Conservation (phyloP, 768 basidiomycete species). For the Podaxis sp. region DNA sequence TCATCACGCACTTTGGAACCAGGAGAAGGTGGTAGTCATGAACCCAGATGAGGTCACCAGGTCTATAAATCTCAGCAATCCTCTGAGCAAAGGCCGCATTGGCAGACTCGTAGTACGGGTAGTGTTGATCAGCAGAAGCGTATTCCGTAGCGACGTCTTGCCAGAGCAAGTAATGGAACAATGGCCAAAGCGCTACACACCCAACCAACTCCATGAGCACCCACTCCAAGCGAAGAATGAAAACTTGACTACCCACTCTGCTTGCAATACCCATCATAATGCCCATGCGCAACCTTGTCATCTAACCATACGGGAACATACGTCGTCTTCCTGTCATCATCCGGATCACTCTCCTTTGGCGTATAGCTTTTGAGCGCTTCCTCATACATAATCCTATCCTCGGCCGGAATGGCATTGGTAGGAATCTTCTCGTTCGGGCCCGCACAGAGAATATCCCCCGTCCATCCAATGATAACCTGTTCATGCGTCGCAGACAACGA, state of each 20-base stretch:
- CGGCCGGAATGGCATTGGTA: slow-evolving; percentile 16
- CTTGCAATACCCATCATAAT: slow-evolving; percentile 98
- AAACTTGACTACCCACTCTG: slow-evolving; percentile 58
- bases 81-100: slow-evolving; percentile 78
- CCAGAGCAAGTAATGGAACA: slow-evolving; percentile 98
- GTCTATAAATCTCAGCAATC: slow-evolving; percentile 71
- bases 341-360: slow-evolving; percentile 52
- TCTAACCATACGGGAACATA: slow-evolving; percentile 93
- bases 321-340: slow-evolving; percentile 54
- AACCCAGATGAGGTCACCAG: slow-evolving; percentile 92
- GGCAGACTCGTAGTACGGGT: slow-evolving; percentile 74
- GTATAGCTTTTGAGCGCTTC: slow-evolving; percentile 58
- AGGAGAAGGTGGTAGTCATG: slow-evolving; percentile 96
- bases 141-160: slow-evolving; percentile 92
- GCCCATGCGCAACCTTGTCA: slow-evolving; percentile 84
- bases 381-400: slow-evolving; percentile 65
- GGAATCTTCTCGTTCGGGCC: slow-evolving; percentile 21
- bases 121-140: slow-evolving; percentile 79
- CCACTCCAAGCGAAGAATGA: slow-evolving; percentile 1
- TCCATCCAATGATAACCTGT: slow-evolving; percentile 92
- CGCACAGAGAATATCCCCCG: slow-evolving; percentile 74
- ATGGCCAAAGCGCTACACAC: slow-evolving; percentile 81
- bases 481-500: slow-evolving; percentile 81
- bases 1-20: slow-evolving; percentile 52
- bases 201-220: neutral